Percentiles rank a stretch among this genome's conserved stretches.
phyloP scores from a whole-genome alignment of 176 grass and related monocot genomes.

The Ensete ventricosum region DNA sequence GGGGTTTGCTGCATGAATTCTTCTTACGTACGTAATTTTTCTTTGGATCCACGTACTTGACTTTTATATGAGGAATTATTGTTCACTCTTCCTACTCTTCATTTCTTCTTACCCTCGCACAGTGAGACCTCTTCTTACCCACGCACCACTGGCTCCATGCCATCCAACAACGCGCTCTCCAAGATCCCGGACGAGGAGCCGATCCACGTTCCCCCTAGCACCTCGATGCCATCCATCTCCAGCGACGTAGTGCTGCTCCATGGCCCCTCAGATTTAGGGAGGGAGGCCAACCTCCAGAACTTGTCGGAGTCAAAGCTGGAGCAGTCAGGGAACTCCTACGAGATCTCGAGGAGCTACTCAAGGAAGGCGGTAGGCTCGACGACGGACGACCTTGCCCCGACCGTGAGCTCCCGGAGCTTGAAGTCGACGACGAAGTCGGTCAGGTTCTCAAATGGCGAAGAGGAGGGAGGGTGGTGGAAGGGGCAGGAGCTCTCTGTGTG shows the following conservation, averaged over 20 bases:
- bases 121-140: conserved; percentile 39
- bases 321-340: conserved; percentile 78
- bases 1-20: no score
- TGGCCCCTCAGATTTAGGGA: conserved; percentile 35
- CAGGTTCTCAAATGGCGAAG: conserved; percentile 30
- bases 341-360: conserved; percentile 76
- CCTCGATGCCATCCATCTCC: conserved; percentile 17
- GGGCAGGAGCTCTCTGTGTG: conserved; percentile 1
- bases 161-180: background rate
- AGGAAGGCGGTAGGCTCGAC: conserved; percentile 24
- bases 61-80: no score
- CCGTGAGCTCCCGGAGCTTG: conserved; percentile 72
- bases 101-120: no score
- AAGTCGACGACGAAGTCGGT: conserved; percentile 85
- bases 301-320: conserved; percentile 90
- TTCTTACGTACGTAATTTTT: no score
- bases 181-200: conserved; percentile 24
- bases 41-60: no score
- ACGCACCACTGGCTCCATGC: conserved; percentile 67
- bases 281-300: conserved; percentile 63
- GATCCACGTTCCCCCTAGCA: conserved; percentile 49
- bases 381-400: conserved; percentile 37
- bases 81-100: no score
- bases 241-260: no score
- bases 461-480: background rate